phyloP scores from a whole-genome alignment of 345 rosid species.

The Pelargonium nanum region DNA sequence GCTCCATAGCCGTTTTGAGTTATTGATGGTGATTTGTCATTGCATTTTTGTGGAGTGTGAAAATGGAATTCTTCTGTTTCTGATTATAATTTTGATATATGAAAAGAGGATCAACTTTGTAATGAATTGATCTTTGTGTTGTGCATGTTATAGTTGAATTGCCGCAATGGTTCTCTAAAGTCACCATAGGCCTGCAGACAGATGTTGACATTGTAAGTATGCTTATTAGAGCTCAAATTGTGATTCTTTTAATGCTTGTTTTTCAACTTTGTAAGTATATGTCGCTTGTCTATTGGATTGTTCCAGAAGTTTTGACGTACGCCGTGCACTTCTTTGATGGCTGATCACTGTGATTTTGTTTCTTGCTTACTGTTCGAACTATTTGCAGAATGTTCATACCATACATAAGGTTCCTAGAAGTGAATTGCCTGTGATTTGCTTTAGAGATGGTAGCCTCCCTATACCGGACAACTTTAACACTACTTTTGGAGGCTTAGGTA shows the following conservation, averaged over 20 bases:
- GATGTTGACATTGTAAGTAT: conserved; percentile 79
- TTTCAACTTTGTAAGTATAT: too few relatives aligned
- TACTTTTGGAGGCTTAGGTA: conserved; percentile 52
- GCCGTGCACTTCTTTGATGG: background rate
- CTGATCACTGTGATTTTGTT: background rate
- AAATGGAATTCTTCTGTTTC: background rate
- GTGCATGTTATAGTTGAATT: conserved; percentile 60
- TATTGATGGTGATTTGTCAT: too few relatives aligned
- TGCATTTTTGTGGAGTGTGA: background rate
- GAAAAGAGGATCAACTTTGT: background rate
- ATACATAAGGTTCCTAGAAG: conserved; percentile 38
- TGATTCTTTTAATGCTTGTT: background rate
- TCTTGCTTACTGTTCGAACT: conserved; percentile 10
- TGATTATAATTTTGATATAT: background rate
- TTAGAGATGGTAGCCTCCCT: conserved; percentile 94
- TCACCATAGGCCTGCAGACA: conserved; percentile 59
- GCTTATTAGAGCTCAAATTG: conserved; percentile 4
- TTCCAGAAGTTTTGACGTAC: background rate
- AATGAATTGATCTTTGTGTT: conserved; percentile 10
- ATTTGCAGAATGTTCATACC: conserved; percentile 37
- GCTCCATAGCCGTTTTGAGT: background rate
- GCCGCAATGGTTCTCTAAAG: conserved; percentile 84
- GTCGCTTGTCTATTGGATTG: too few relatives aligned
- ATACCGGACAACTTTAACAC: conserved; percentile 57
- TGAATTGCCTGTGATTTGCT: conserved; percentile 62